A percentile compares a stretch with the other conserved stretches of the same genome.
These are phyloP conservation scores for Rutidosis leptorrhynchoides DNA, from an alignment of 129 eudicot species.

Conservation along the genomic window DNA sequence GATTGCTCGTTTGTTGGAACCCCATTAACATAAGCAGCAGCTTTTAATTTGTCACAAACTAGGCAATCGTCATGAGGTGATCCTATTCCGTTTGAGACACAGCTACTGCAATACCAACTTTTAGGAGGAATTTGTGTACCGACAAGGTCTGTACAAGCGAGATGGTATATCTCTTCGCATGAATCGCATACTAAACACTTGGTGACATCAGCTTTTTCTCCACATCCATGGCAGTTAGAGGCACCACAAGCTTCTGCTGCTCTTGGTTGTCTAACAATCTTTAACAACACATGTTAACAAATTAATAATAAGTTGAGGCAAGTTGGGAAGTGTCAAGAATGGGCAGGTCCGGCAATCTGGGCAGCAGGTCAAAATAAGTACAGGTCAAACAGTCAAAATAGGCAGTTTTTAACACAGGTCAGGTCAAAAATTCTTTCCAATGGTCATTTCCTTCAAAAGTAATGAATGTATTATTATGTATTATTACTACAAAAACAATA, in stretches of 20 bases:
- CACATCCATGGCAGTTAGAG: constrained; percentile 54
- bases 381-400: too few relatives aligned
- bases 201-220: constrained; percentile 46
- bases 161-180: constrained; percentile 76
- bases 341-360: too few relatives aligned
- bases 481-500: too few relatives aligned
- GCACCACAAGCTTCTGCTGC: constrained; percentile 32
- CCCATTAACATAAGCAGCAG: constrained; percentile 18
- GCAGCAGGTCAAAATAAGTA: too few relatives aligned
- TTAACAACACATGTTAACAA: constrained; percentile 17
- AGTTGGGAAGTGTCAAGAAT: not conserved
- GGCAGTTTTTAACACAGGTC: too few relatives aligned
- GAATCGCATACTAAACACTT: constrained; percentile 73
- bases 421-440: too few relatives aligned
- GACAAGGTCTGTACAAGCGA: constrained; percentile 58
- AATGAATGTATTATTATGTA: too few relatives aligned
- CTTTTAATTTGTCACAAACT: constrained; percentile 58
- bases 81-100: constrained; percentile 48
- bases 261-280: constrained; percentile 42
- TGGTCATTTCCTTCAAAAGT: too few relatives aligned
- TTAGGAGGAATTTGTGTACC: constrained; percentile 49
- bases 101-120: constrained; percentile 81
- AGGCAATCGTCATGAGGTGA: constrained; percentile 61
- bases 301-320: not conserved
- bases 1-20: constrained; percentile 26